Conservation (phyloP, 352 stramenopile genomes). For the Peronospora destructor region DNA sequence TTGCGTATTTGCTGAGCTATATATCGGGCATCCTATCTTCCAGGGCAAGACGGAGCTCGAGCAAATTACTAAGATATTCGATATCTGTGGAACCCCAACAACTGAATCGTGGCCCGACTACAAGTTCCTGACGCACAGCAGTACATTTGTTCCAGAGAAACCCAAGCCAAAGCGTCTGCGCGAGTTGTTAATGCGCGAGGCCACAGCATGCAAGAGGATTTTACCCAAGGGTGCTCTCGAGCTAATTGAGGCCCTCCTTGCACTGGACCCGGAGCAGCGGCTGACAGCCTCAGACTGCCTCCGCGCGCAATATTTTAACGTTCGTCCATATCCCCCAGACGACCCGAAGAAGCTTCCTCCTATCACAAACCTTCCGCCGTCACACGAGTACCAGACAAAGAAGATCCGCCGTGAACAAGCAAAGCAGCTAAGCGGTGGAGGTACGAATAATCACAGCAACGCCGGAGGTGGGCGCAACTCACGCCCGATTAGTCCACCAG, state of each 20-base stretch:
- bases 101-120: conserved; percentile 80
- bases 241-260: conserved; percentile 90
- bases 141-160: conserved; percentile 80
- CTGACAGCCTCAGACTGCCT: conserved; percentile 90
- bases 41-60: conserved; percentile 85
- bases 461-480: conserved; percentile 17
- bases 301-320: conserved; percentile 92
- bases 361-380: conserved; percentile 69
- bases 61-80: conserved; percentile 86
- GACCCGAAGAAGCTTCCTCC: conserved; percentile 58
- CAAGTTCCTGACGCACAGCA: conserved; percentile 75
- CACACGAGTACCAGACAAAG: conserved; percentile 87
- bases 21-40: conserved; percentile 81
- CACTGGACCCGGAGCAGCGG: conserved; percentile 91
- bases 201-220: conserved; percentile 65
- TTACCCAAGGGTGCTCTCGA: conserved; percentile 84
- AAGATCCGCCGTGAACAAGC: conserved; percentile 84
- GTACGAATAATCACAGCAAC: conserved; percentile 31
- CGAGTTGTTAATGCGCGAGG: conserved; percentile 74
- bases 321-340: conserved; percentile 49
- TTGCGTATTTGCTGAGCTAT: conserved; percentile 82
- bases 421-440: conserved; percentile 52
- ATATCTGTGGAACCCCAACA: conserved; percentile 80
- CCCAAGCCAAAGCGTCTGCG: conserved; percentile 52
- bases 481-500: conserved; percentile 16